These are phyloP conservation scores for Tilletia walkeri DNA, from an alignment of 1,284 basidiomycete species.

Conservation along the genomic window DNA sequence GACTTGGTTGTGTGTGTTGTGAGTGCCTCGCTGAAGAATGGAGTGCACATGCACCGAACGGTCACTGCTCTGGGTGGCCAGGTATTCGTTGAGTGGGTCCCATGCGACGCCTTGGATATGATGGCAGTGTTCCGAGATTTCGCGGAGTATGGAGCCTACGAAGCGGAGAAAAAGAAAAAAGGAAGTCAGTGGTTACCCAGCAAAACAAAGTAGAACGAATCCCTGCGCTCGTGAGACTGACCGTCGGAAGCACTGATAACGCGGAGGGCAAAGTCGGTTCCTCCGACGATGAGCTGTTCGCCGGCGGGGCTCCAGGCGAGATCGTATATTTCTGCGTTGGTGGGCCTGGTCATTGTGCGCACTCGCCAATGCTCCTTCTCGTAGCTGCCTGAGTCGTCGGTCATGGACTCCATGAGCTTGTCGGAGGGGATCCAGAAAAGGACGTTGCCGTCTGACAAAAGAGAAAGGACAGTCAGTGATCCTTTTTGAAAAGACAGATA, in stretches of 20 bases:
- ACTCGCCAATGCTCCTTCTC: conserved; percentile 97
- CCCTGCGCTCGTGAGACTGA: conserved; percentile 19
- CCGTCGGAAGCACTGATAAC: conserved; percentile 77
- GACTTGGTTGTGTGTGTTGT: conserved; percentile 29
- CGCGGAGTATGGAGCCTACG: conserved; percentile 60
- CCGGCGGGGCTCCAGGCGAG: conserved; percentile 95
- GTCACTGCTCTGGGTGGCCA: conserved; percentile 54
- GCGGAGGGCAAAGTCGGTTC: conserved; percentile 90
- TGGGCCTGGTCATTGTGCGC: conserved; percentile 74
- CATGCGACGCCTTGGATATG: conserved; percentile 55
- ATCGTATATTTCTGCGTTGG: conserved; percentile 78
- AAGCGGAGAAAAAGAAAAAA: conserved; percentile 51
- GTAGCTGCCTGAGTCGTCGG: conserved; percentile 71
- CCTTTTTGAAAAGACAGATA: background rate
- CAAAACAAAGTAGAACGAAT: background rate
- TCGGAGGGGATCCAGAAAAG: conserved; percentile 88
- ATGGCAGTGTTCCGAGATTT: conserved; percentile 53
- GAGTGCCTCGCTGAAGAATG: conserved; percentile 24
- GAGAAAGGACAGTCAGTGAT: conserved; percentile 12
- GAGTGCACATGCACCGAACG: conserved; percentile 48
- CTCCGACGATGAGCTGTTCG: conserved; percentile 87
- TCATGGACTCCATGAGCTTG: conserved; percentile 60
- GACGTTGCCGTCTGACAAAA: conserved; percentile 82
- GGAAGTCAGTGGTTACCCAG: background rate
- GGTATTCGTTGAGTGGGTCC: conserved; percentile 51